Evolutionary conservation across 202 grass and related monocot species (phyloP).

Genomic region (Hordeum pubiflorum): DNA sequence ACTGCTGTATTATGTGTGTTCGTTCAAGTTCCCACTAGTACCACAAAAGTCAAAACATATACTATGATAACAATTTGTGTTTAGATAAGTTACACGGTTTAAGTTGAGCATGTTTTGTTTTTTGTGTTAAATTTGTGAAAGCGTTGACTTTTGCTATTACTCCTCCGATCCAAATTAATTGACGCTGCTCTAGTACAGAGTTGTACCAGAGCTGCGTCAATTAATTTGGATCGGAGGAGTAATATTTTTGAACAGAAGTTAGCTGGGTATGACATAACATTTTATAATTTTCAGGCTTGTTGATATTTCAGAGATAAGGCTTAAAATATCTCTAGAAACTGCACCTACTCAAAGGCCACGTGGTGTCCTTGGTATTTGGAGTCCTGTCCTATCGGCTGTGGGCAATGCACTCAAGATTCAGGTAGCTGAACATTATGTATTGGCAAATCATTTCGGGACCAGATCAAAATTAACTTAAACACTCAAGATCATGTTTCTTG

Average conservation of each 20-base stretch:
- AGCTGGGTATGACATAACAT: background rate
- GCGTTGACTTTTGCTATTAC: background rate
- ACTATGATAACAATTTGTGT: background rate
- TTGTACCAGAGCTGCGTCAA: too few relatives aligned
- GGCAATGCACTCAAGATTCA: conserved; percentile 98
- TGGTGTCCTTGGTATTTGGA: conserved; percentile 93
- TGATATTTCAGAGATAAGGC: conserved; percentile 89
- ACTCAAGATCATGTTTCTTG: conserved; percentile 1
- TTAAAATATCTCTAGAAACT: conserved; percentile 96
- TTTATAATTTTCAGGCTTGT: conserved; percentile 62
- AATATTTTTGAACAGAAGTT: background rate
- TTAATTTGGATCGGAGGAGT: background rate
- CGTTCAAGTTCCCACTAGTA: background rate
- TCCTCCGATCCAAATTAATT: too few relatives aligned
- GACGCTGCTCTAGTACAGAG: too few relatives aligned
- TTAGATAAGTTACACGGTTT: background rate
- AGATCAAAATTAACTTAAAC: background rate
- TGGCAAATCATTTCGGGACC: background rate
- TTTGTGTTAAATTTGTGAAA: background rate
- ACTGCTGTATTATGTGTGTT: background rate
- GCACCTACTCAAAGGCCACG: conserved; percentile 85
- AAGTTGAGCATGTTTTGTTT: background rate
- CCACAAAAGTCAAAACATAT: background rate
- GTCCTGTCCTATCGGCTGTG: conserved; percentile 86
- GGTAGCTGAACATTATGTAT: conserved; percentile 34